These are phyloP conservation scores for Pleurotus giganteus DNA, from an alignment of 768 basidiomycete species.

Conservation along the genomic window DNA sequence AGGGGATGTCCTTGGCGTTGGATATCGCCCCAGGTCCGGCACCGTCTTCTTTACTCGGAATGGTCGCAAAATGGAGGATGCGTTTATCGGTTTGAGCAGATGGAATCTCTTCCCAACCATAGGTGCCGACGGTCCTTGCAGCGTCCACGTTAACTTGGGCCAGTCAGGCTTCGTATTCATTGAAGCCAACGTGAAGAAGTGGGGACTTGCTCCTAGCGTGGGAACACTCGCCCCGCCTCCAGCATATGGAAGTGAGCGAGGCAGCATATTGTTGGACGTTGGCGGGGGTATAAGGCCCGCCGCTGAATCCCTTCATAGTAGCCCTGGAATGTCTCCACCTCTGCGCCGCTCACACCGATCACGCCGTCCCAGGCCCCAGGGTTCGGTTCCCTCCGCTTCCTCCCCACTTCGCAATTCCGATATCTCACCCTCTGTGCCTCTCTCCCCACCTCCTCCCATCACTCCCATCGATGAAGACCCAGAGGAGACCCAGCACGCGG, in stretches of 20 bases:
- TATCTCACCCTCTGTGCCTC: slow-evolving; percentile 34
- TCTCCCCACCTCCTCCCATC: slow-evolving; percentile 66
- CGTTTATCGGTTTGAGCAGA: slow-evolving; percentile 83
- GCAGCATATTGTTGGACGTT: slow-evolving; percentile 92
- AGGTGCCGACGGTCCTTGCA: slow-evolving; percentile 94
- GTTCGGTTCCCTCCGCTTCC: slow-evolving; percentile 46
- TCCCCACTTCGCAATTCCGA: slow-evolving; percentile 65
- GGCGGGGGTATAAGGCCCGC: slow-evolving; percentile 55
- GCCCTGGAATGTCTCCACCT: slow-evolving; percentile 39
- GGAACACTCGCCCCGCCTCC: slow-evolving; percentile 97
- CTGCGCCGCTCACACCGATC: slow-evolving; percentile 62
- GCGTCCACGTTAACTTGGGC: slow-evolving; percentile 95
- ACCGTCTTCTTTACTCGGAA: slow-evolving; percentile 99
- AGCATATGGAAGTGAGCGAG: slow-evolving; percentile 95
- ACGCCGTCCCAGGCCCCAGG: slow-evolving; percentile 47
- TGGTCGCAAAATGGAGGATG: slow-evolving; percentile 95
- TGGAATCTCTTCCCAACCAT: slow-evolving; percentile 98
- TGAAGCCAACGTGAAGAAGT: slow-evolving; percentile 99
- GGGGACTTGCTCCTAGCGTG: slow-evolving; percentile 96
- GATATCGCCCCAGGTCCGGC: slow-evolving; percentile 93
- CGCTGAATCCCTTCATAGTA: slow-evolving; percentile 20
- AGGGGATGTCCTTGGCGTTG: slow-evolving; percentile 94
- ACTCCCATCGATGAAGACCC: slow-evolving; percentile 73
- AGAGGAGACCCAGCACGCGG: slow-evolving; percentile 42
- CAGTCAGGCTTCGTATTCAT: slow-evolving; percentile 99